Conservation (phyloP, 2,329 filamentous ascomycete species). For the Magnaporthiopsis poae region DNA sequence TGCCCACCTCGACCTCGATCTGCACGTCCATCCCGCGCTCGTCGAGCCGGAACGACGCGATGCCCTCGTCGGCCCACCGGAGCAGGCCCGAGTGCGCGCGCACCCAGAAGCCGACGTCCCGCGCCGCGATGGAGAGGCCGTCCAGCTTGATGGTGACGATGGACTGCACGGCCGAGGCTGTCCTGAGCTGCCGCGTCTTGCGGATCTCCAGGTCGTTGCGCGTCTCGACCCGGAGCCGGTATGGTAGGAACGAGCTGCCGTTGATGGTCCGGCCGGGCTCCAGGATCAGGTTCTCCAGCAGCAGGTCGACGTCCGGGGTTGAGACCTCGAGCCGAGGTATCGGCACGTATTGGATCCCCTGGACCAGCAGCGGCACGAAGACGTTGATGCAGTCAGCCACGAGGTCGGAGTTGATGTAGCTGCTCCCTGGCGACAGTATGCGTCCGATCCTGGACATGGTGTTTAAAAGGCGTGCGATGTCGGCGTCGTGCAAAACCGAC, state of each 20-base stretch:
- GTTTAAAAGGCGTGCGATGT: conserved; percentile 58
- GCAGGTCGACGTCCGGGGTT: conserved; percentile 70
- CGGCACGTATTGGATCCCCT: conserved; percentile 74
- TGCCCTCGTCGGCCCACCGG: conserved; percentile 68
- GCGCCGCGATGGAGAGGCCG: conserved; percentile 72
- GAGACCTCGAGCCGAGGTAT: conserved; percentile 85
- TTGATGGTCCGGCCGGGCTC: conserved; percentile 81
- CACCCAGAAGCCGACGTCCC: conserved; percentile 85
- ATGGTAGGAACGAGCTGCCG: conserved; percentile 78
- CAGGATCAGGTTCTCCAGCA: conserved; percentile 82
- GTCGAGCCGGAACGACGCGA: conserved; percentile 77
- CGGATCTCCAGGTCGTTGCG: conserved; percentile 79
- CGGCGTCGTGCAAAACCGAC: conserved; percentile 60
- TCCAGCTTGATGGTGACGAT: conserved; percentile 69
- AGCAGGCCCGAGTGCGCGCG: conserved; percentile 67
- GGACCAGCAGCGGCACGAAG: conserved; percentile 68
- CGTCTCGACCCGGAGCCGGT: conserved; percentile 68
- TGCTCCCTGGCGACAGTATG: conserved; percentile 57
- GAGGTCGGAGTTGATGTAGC: conserved; percentile 59
- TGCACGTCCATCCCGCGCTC: conserved; percentile 69
- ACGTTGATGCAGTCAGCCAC: conserved; percentile 67
- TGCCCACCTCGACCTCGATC: conserved; percentile 73
- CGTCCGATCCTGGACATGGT: conserved; percentile 58
- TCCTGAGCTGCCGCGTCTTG: conserved; percentile 59
- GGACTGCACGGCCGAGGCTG: conserved; percentile 56